Conservation (phyloP, 176 grass and related monocot species). For the Carex kokanica region DNA sequence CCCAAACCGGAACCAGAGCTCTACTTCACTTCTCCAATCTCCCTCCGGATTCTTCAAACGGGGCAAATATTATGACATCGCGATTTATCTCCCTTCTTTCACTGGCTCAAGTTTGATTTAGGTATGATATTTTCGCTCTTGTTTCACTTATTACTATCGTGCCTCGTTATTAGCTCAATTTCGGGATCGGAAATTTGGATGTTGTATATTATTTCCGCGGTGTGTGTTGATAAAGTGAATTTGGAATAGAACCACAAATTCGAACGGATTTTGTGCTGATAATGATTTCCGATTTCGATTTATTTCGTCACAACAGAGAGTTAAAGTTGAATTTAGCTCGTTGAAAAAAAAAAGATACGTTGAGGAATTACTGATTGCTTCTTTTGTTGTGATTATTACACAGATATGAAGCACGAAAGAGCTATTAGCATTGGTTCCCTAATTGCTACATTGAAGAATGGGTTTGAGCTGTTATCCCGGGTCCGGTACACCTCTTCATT, state of each 20-base stretch:
- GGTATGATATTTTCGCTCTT: not conserved
- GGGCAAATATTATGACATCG: not conserved
- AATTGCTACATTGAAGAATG: conserved; percentile 18
- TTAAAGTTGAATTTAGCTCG: not conserved
- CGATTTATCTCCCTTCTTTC: not conserved
- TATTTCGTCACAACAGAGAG: not conserved
- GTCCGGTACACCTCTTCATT: not conserved
- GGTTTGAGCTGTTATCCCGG: not conserved
- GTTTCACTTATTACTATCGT: not conserved
- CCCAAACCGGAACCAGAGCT: too few species aligned
- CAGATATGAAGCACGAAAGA: not conserved
- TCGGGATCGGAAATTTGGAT: not conserved
- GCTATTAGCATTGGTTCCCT: not conserved
- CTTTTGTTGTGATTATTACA: not conserved
- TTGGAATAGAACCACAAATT: not conserved
- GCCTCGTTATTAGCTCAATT: not conserved
- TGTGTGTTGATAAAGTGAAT: not conserved
- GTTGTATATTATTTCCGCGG: not conserved
- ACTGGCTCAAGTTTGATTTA: not conserved
- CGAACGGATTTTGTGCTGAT: not conserved
- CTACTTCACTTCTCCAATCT: too few species aligned
- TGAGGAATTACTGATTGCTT: not conserved
- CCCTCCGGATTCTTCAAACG: too few species aligned
- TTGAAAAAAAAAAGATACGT: not conserved
- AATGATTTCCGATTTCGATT: not conserved